Conservation (phyloP, 352 stramenopile species). For the Globisporangium camurandrum region DNA sequence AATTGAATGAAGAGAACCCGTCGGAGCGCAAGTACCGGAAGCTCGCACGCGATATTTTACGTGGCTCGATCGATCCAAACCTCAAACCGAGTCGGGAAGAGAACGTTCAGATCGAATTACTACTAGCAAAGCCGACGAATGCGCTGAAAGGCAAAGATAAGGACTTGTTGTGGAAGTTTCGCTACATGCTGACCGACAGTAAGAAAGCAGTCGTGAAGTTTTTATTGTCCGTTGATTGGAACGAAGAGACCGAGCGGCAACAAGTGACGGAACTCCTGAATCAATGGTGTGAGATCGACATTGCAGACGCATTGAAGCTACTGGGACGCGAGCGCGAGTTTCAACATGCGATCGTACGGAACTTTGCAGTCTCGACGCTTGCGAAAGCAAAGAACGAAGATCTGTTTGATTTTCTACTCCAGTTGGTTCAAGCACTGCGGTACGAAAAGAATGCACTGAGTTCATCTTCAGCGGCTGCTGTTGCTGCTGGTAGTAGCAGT, state of each 20-base stretch:
- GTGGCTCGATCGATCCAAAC: constrained; percentile 95
- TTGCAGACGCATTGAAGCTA: constrained; percentile 97
- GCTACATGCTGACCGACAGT: constrained; percentile 94
- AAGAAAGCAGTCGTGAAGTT: constrained; percentile 97
- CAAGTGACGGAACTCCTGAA: constrained; percentile 83
- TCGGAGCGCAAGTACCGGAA: constrained; percentile 98
- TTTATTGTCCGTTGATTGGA: constrained; percentile 97
- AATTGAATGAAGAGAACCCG: constrained; percentile 86
- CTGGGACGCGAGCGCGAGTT: constrained; percentile 89
- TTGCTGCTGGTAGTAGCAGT: too few relatives aligned
- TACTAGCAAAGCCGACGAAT: constrained; percentile 92
- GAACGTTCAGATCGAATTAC: constrained; percentile 86
- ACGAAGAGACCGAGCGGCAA: constrained; percentile 94
- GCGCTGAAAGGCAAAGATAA: constrained; percentile 90
- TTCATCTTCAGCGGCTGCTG: constrained; percentile 3
- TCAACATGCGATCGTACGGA: constrained; percentile 87
- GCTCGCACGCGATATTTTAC: constrained; percentile 92
- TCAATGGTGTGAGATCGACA: constrained; percentile 92
- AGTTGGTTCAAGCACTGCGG: constrained; percentile 97
- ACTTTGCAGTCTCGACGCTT: constrained; percentile 96
- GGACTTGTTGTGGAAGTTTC: constrained; percentile 94
- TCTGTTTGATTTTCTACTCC: constrained; percentile 95
- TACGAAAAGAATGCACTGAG: constrained; percentile 60
- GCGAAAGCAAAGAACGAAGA: constrained; percentile 94
- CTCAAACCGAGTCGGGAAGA: constrained; percentile 96